A percentile compares a stretch with the other conserved stretches of the same genome.
phyloP scores from a whole-genome alignment of 1,139 yeast genomes.

The Magnusiomyces suaveolens region DNA sequence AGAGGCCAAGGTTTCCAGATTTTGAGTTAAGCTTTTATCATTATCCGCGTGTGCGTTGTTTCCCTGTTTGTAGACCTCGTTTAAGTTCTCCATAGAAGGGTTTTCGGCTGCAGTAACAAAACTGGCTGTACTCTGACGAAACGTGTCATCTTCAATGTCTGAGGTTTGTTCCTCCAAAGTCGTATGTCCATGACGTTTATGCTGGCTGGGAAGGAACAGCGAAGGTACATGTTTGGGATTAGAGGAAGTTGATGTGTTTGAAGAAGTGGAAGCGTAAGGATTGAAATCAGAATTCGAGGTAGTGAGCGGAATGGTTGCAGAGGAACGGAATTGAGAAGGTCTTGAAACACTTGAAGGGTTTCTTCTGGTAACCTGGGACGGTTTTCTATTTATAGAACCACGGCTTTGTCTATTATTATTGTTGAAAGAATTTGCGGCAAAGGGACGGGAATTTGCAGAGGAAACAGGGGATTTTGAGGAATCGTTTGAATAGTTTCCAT shows the following conservation, averaged over 20 bases:
- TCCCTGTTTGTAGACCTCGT: not conserved
- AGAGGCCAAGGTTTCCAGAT: not conserved
- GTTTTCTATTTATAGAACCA: not conserved
- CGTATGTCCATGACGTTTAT: not conserved
- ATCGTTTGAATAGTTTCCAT: not conserved
- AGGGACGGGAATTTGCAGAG: not conserved
- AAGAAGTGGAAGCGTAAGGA: not conserved
- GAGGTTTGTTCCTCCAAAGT: not conserved
- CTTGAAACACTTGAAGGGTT: not conserved
- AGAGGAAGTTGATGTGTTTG: not conserved
- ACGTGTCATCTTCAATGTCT: not conserved
- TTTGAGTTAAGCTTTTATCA: not conserved
- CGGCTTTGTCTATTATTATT: not conserved
- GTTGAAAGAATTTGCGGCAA: not conserved
- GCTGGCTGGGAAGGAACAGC: not conserved
- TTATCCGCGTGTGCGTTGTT: not conserved
- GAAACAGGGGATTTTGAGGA: not conserved
- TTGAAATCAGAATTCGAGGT: not conserved
- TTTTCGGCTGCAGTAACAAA: constrained; percentile 3
- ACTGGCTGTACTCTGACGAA: constrained; percentile 2
- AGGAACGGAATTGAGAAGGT: not conserved
- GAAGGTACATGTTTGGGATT: not conserved
- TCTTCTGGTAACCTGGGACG: not conserved
- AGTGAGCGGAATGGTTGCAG: not conserved
- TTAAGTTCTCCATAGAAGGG: not conserved